Conservation (phyloP, 148 eudicot genomes). For the Gaultheria prostrata region DNA sequence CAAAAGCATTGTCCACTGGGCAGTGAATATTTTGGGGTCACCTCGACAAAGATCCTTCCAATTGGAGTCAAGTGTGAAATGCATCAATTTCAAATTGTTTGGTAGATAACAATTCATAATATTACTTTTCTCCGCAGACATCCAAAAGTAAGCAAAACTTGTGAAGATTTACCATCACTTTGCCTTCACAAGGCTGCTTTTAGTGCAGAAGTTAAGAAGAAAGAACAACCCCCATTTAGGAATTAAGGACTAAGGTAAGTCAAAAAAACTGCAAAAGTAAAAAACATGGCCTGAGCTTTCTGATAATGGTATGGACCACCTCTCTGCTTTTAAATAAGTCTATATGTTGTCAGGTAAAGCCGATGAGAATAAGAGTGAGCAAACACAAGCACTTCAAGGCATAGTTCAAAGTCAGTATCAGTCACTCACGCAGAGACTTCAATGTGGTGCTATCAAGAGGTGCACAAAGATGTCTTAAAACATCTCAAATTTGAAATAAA, state of each 20-base stretch:
- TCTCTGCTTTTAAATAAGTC: neutral
- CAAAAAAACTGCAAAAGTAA: neutral
- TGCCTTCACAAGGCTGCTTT: slow-evolving; percentile 11
- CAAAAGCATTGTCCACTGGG: slow-evolving; percentile 93
- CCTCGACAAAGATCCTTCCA: slow-evolving; percentile 90
- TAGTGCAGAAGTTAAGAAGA: neutral
- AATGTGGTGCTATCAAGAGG: neutral
- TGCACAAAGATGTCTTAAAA: neutral
- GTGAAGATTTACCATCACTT: neutral
- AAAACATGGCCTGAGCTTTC: neutral
- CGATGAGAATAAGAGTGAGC: neutral
- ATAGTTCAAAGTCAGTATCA: neutral
- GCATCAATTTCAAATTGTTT: neutral
- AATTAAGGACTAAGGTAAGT: neutral
- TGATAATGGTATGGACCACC: neutral
- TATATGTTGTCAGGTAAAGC: neutral
- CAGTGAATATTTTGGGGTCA: slow-evolving; percentile 80
- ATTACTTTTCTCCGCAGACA: neutral
- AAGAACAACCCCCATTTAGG: neutral
- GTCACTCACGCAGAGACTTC: neutral
- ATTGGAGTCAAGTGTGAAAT: slow-evolving; percentile 13
- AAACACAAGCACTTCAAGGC: neutral
- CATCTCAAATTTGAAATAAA: neutral
- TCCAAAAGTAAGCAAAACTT: slow-evolving; percentile 5
- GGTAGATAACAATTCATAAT: neutral